Conservation (phyloP, 1,139 yeast genomes). For the Debaryomyces sp. region DNA sequence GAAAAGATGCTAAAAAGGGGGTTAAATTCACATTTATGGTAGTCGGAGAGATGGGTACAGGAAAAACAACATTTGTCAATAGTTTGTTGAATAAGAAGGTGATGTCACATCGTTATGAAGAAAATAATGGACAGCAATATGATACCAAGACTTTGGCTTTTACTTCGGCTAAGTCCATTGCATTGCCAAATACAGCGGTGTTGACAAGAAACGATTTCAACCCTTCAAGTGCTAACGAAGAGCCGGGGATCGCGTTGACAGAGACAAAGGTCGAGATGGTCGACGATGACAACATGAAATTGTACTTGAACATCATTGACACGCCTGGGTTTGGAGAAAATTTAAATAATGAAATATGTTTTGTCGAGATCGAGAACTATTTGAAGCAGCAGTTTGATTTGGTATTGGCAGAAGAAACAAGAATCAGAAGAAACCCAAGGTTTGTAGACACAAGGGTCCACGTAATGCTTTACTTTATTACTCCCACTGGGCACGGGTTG, state of each 20-base stretch:
- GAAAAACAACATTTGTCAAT: constrained; percentile 85
- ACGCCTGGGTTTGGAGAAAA: constrained; percentile 83
- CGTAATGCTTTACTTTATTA: constrained; percentile 67
- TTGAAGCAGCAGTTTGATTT: constrained; percentile 91
- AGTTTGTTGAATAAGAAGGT: constrained; percentile 67
- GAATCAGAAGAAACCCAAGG: constrained; percentile 85
- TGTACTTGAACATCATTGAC: constrained; percentile 64
- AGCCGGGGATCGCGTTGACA: constrained; percentile 65
- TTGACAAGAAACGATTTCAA: constrained; percentile 46
- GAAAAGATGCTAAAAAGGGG: constrained; percentile 82
- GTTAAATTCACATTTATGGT: constrained; percentile 82
- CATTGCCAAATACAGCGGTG: constrained; percentile 47
- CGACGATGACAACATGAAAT: constrained; percentile 76
- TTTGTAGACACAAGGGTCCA: constrained; percentile 80
- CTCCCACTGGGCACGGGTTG: constrained; percentile 79
- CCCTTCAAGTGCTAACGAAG: constrained; percentile 50
- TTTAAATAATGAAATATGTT: constrained; percentile 64
- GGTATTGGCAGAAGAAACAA: constrained; percentile 86
- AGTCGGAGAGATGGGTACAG: constrained; percentile 84
- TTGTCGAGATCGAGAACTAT: constrained; percentile 70
- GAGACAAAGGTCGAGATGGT: constrained; percentile 70
- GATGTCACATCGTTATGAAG: constrained; percentile 58
- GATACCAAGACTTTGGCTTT: constrained; percentile 55
- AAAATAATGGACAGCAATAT: constrained; percentile 23
- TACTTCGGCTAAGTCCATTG: constrained; percentile 54